phyloP scores from a whole-genome alignment of 352 stramenopile species.

The Globisporangium megalacanthum region DNA sequence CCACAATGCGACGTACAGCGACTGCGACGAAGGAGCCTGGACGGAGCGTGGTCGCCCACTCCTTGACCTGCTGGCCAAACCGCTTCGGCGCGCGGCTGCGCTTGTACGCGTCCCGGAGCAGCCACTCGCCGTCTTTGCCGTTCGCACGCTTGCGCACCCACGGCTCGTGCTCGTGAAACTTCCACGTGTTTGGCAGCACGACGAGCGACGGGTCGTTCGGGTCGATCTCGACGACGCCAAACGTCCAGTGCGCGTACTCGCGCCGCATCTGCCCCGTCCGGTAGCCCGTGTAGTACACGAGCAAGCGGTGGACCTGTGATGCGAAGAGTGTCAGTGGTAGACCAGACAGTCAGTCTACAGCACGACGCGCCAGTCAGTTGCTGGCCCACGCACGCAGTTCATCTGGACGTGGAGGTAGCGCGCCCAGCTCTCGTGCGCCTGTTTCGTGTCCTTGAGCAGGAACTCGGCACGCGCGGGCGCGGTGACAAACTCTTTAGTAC shows the following conservation, averaged over 20 bases:
- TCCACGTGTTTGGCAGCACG: constrained; percentile 76
- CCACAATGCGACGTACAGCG: constrained; percentile 33
- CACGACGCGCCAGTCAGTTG: background rate
- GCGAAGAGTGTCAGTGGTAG: background rate
- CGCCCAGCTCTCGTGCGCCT: constrained; percentile 44
- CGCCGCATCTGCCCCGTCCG: constrained; percentile 66
- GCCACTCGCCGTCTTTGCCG: constrained; percentile 75
- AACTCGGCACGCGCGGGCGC: constrained; percentile 21
- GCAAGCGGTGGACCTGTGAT: constrained; percentile 54
- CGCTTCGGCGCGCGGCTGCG: constrained; percentile 30
- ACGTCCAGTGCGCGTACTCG: constrained; percentile 62
- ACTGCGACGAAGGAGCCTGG: constrained; percentile 55
- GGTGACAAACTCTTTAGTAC: constrained; percentile 31
- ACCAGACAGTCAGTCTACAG: background rate
- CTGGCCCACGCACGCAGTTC: constrained; percentile 40
- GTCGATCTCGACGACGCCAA: constrained; percentile 63
- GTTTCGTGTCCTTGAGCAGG: constrained; percentile 47
- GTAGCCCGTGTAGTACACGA: constrained; percentile 83
- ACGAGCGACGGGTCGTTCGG: constrained; percentile 55
- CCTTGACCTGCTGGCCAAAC: constrained; percentile 50
- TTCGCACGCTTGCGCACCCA: constrained; percentile 54
- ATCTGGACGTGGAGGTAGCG: constrained; percentile 68
- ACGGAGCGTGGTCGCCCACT: constrained; percentile 47
- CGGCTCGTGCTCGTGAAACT: constrained; percentile 58
- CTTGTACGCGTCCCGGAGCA: constrained; percentile 45